phyloP scores from a whole-genome alignment of 805 yeast genomes.

The Candida boleticola region DNA sequence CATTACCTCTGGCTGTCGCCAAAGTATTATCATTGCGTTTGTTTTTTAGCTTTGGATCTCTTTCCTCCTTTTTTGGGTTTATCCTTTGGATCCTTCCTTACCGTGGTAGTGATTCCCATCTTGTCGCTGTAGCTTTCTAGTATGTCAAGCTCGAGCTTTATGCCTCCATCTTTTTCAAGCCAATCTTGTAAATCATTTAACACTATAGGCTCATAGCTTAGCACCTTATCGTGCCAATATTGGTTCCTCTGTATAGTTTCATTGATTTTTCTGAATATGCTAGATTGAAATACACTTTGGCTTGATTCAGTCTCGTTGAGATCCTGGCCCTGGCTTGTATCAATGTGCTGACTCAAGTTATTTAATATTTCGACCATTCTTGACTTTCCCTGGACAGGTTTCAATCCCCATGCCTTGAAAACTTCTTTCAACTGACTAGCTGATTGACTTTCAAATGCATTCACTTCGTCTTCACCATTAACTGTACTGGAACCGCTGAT shows the following conservation, averaged over 20 bases:
- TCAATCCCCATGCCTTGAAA: conserved; percentile 36
- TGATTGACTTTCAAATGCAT: conserved; percentile 11
- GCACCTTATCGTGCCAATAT: conserved; percentile 22
- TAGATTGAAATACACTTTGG: neutral
- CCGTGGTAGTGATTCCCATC: conserved; percentile 20
- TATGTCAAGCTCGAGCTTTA: conserved; percentile 17
- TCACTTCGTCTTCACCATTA: neutral
- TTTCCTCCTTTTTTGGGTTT: no score
- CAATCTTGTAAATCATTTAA: conserved; percentile 19
- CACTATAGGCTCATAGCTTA: conserved; percentile 27
- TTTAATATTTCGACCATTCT: conserved; percentile 31
- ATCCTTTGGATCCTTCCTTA: no score
- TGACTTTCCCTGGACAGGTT: conserved; percentile 28
- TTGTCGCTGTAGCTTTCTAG: conserved; percentile 25
- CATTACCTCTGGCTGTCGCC: no score
- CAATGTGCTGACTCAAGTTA: conserved; percentile 8
- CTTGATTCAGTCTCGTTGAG: neutral
- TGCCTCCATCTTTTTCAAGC: conserved; percentile 12
- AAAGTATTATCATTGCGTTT: no score
- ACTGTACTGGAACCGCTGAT: neutral
- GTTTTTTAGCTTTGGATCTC: neutral
- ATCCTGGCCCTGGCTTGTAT: neutral
- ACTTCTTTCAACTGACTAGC: conserved; percentile 19
- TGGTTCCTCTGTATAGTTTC: conserved; percentile 8
- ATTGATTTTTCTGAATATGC: conserved; percentile 1